Conservation (phyloP, 306 rosid genomes). For the Gynostemma pentaphyllum region DNA sequence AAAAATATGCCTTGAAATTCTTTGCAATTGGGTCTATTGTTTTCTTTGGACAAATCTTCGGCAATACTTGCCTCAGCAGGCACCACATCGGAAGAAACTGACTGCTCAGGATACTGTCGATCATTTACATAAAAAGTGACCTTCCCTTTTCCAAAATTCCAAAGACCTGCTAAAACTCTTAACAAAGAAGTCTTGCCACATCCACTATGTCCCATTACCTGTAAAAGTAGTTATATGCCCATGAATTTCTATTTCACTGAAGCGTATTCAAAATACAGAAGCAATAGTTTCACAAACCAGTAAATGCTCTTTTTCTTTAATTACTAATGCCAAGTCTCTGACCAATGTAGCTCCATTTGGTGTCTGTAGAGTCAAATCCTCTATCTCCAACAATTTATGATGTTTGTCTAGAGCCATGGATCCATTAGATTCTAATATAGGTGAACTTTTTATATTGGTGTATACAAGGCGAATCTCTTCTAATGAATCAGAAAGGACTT, state of each 20-base stretch:
- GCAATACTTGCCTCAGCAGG: constrained; percentile 13
- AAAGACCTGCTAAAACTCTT: constrained; percentile 92
- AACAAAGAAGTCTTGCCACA: constrained; percentile 86
- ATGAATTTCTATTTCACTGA: not conserved
- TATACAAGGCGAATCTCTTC: constrained; percentile 54
- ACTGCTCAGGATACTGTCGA: constrained; percentile 21
- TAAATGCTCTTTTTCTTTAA: constrained; percentile 56
- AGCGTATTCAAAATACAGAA: not conserved
- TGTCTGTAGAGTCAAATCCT: constrained; percentile 64
- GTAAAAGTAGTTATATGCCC: constrained; percentile 15
- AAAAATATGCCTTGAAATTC: constrained; percentile 52
- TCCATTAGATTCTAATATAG: constrained; percentile 59
- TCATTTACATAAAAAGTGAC: constrained; percentile 53
- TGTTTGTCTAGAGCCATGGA: constrained; percentile 32
- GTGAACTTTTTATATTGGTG: constrained; percentile 27
- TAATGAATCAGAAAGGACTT: constrained; percentile 28
- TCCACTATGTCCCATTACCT: constrained; percentile 92
- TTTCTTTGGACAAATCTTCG: constrained; percentile 16
- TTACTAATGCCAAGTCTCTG: constrained; percentile 48
- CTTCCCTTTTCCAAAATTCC: constrained; percentile 75
- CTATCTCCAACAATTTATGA: constrained; percentile 48
- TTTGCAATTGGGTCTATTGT: constrained; percentile 31
- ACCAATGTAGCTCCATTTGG: constrained; percentile 61
- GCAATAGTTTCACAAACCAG: constrained; percentile 40
- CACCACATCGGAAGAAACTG: constrained; percentile 26